A percentile compares a stretch with the other conserved stretches of the same genome.
phyloP scores from a whole-genome alignment of 2,329 filamentous ascomycete genomes.

The Colletotrichum cuscutae region DNA sequence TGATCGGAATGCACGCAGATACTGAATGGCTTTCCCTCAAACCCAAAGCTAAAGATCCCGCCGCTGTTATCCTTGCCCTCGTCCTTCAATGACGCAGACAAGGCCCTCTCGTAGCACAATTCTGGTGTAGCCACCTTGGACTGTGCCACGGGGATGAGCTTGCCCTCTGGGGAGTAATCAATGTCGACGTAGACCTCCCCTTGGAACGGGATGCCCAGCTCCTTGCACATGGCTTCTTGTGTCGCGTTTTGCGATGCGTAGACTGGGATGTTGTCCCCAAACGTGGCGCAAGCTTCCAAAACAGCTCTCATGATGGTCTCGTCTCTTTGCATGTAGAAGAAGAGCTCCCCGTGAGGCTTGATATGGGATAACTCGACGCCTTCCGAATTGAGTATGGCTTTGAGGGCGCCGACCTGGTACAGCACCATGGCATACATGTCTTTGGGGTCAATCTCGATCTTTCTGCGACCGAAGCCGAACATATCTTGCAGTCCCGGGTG shows the following conservation, averaged over 20 bases:
- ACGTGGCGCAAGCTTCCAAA: slow-evolving; percentile 40
- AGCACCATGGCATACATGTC: slow-evolving; percentile 67
- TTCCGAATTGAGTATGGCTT: slow-evolving; percentile 68
- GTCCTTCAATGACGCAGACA: not conserved
- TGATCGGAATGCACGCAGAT: slow-evolving; percentile 13
- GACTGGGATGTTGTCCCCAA: slow-evolving; percentile 40
- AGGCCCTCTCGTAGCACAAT: slow-evolving; percentile 21
- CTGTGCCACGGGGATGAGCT: slow-evolving; percentile 26
- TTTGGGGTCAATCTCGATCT: slow-evolving; percentile 67
- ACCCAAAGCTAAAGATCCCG: not conserved
- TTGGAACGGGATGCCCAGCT: slow-evolving; percentile 32
- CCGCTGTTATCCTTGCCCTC: not conserved
- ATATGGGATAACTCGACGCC: slow-evolving; percentile 67
- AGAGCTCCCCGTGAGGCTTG: slow-evolving; percentile 63
- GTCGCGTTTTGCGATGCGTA: slow-evolving; percentile 39
- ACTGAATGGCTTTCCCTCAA: slow-evolving; percentile 2
- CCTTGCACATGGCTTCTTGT: slow-evolving; percentile 27
- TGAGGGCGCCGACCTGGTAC: slow-evolving; percentile 73
- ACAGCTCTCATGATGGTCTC: slow-evolving; percentile 41
- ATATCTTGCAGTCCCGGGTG: slow-evolving; percentile 74
- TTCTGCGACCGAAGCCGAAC: slow-evolving; percentile 71
- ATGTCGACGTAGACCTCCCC: slow-evolving; percentile 39
- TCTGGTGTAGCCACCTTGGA: slow-evolving; percentile 28
- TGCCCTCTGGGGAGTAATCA: slow-evolving; percentile 37
- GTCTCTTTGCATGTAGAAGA: slow-evolving; percentile 49